Evolutionary conservation across 352 stramenopile species (phyloP).

Genomic region (Elongisporangium undulatum): DNA sequence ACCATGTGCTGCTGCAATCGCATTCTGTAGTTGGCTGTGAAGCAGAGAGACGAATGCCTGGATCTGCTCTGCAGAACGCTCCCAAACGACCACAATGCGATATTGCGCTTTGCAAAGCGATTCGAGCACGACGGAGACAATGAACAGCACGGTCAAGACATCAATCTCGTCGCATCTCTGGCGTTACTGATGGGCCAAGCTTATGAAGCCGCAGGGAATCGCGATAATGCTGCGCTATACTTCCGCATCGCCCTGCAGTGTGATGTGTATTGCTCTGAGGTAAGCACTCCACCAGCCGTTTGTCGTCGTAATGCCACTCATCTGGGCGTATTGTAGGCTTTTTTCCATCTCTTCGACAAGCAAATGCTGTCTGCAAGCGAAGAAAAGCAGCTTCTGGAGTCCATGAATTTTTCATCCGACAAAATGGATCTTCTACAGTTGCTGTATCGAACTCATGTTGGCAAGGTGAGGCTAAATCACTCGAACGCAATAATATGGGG

Average conservation of each 20-base stretch:
- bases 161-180: constrained; percentile 80
- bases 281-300: constrained; percentile 1
- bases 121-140: constrained; percentile 17
- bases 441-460: constrained; percentile 65
- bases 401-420: constrained; percentile 59
- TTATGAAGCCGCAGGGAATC: constrained; percentile 79
- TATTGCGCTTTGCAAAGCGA: constrained; percentile 48
- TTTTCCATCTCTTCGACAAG: constrained; percentile 84
- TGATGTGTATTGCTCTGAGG: constrained; percentile 79
- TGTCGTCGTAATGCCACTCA: neutral
- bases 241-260: constrained; percentile 72
- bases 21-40: constrained; percentile 49
- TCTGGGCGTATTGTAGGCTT: constrained; percentile 29
- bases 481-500: neutral
- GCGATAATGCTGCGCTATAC: constrained; percentile 73
- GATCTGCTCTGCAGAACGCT: constrained; percentile 58
- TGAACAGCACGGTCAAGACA: constrained; percentile 15
- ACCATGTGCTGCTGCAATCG: neutral
- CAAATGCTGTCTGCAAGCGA: constrained; percentile 73
- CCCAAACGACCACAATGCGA: constrained; percentile 49
- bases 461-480: constrained; percentile 28
- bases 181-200: constrained; percentile 81
- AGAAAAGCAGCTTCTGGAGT: constrained; percentile 62
- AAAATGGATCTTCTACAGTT: constrained; percentile 54
- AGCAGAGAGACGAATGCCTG: constrained; percentile 83